phyloP scores from a whole-genome alignment of 768 basidiomycete species.

The Podaxis carcinomalis region DNA sequence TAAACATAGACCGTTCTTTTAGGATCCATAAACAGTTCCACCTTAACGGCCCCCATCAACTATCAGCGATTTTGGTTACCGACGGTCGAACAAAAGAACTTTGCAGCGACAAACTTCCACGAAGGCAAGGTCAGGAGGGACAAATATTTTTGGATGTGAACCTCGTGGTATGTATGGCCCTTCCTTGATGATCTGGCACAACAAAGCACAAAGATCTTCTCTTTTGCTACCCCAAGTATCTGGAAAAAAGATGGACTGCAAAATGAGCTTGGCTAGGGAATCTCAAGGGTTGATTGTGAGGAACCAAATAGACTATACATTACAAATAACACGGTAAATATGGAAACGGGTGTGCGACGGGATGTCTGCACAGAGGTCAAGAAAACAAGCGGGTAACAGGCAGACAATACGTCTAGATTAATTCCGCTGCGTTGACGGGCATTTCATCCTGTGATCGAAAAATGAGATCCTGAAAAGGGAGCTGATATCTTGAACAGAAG shows the following conservation, averaged over 20 bases:
- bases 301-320: conserved; percentile 10
- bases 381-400: neutral
- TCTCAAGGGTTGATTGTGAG: neutral
- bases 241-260: neutral
- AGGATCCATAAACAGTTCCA: neutral
- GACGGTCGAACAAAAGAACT: neutral
- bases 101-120: neutral
- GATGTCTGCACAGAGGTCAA: neutral
- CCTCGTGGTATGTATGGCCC: neutral
- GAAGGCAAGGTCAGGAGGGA: neutral
- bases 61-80: too few relatives aligned
- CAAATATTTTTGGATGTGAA: neutral
- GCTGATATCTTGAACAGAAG: conserved; percentile 13
- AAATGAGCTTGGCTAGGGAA: neutral
- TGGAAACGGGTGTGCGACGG: neutral
- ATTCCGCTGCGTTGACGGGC: conserved; percentile 97
- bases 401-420: conserved; percentile 56
- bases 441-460: conserved; percentile 77
- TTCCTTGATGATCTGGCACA: neutral
- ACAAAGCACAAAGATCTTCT: neutral
- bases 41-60: neutral
- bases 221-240: conserved; percentile 3
- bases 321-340: conserved; percentile 12
- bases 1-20: neutral
- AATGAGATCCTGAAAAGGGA: conserved; percentile 17